Percentiles rank a stretch among this genome's conserved stretches.
Conservation (phyloP, 2,329 filamentous ascomycete species). For the Boeremia exigua region DNA sequence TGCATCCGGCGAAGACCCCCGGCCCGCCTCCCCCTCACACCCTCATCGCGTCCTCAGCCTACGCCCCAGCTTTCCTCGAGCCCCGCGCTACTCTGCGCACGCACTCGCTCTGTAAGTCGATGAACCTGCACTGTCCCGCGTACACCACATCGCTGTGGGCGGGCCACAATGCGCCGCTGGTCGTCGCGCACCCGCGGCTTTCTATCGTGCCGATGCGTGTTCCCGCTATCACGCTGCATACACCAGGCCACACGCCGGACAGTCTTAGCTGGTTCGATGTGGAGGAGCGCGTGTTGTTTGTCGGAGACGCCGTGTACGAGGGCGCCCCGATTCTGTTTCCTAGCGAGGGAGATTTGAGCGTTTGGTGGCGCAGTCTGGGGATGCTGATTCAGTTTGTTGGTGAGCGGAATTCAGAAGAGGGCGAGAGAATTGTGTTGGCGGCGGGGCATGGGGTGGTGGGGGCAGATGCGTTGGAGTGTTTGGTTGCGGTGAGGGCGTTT, state of each 20-base stretch:
- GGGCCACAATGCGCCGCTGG: not conserved
- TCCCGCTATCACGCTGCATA: conserved; percentile 14
- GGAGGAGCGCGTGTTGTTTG: conserved; percentile 15
- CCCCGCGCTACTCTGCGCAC: conserved; percentile 1
- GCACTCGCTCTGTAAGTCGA: conserved; percentile 7
- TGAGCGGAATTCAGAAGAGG: not conserved
- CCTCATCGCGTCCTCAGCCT: not conserved
- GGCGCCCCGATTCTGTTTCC: conserved; percentile 17
- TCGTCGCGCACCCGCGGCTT: not conserved
- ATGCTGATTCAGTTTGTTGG: conserved; percentile 4
- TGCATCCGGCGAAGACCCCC: not conserved
- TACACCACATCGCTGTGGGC: conserved; percentile 7
- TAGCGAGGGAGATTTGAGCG: conserved; percentile 11
- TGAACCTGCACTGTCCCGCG: not conserved
- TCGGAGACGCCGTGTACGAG: conserved; percentile 19
- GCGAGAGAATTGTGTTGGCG: not conserved
- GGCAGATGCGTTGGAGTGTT: conserved; percentile 10
- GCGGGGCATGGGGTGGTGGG: conserved; percentile 17
- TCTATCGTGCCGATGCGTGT: not conserved
- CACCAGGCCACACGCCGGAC: conserved; percentile 21
- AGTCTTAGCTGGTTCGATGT: conserved; percentile 17
- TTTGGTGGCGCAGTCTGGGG: conserved; percentile 18
- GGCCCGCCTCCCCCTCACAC: not conserved
- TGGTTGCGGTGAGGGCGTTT: conserved; percentile 11
- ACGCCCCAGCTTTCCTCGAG: not conserved